Conservation (phyloP, 2,329 filamentous ascomycete species). For the Thermochaetoides dissita region DNA sequence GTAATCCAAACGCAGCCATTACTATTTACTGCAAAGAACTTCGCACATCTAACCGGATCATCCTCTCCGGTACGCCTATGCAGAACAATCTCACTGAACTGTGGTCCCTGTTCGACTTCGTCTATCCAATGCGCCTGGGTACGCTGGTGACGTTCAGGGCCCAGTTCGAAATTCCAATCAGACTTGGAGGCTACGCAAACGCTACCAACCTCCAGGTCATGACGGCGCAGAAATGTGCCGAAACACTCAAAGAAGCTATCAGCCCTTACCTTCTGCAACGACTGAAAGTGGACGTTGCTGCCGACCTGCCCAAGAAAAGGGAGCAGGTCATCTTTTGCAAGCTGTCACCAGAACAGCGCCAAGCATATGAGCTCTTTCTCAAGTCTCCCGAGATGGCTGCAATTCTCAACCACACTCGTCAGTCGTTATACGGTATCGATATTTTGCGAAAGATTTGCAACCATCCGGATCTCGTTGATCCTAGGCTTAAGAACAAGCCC, state of each 20-base stretch:
- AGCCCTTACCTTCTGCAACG: constrained; percentile 85
- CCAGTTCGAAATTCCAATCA: constrained; percentile 89
- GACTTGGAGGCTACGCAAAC: constrained; percentile 85
- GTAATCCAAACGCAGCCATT: constrained; percentile 88
- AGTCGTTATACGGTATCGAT: constrained; percentile 81
- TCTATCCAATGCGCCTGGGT: constrained; percentile 89
- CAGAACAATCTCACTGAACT: constrained; percentile 92
- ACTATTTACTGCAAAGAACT: constrained; percentile 93
- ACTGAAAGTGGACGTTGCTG: constrained; percentile 84
- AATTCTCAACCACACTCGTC: constrained; percentile 59
- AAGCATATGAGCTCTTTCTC: constrained; percentile 70
- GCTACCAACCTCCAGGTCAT: constrained; percentile 88
- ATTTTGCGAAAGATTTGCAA: constrained; percentile 94
- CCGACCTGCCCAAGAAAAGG: constrained; percentile 87
- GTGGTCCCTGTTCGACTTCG: constrained; percentile 96
- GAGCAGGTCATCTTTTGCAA: constrained; percentile 96
- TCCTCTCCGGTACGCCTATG: constrained; percentile 91
- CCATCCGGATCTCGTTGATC: constrained; percentile 77
- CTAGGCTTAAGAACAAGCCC: constrained; percentile 35
- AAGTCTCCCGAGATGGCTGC: constrained; percentile 72
- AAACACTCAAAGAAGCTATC: constrained; percentile 85
- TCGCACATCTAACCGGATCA: constrained; percentile 76
- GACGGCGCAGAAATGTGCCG: constrained; percentile 85
- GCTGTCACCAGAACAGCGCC: constrained; percentile 63
- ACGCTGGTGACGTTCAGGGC: constrained; percentile 81